Percentiles rank a stretch among this genome's conserved stretches.
These are phyloP conservation scores for Dysphania ambrosioides DNA, from an alignment of 148 eudicot genomes.

Conservation along the genomic window DNA sequence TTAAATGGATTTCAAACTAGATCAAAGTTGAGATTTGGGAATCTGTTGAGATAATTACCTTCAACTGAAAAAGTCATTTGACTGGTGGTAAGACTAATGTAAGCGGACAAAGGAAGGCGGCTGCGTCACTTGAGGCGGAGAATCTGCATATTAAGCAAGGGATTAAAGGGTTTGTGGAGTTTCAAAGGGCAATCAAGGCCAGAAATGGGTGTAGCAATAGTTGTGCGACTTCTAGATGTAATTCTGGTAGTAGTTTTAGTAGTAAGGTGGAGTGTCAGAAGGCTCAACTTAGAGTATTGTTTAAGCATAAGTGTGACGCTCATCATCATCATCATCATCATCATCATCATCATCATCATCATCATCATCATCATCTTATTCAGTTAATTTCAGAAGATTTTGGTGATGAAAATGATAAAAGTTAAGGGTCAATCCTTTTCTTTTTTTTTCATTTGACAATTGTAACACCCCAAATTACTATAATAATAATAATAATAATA, in stretches of 20 bases:
- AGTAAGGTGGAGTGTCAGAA: constrained; percentile 69
- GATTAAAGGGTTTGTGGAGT: constrained; percentile 13
- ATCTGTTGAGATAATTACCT: too few species aligned
- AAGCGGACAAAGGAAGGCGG: constrained; percentile 27
- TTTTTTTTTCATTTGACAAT: background rate
- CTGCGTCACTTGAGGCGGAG: constrained; percentile 38
- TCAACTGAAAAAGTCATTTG: background rate
- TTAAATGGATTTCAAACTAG: too few species aligned
- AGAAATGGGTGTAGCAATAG: background rate
- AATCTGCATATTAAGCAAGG: constrained; percentile 55
- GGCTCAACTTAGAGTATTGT: constrained; percentile 54
- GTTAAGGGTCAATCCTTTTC: background rate
- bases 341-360: constrained; percentile 40
- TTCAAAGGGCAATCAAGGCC: constrained; percentile 8
- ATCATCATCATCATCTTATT: too few species aligned
- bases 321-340: constrained; percentile 18
- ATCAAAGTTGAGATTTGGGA: too few species aligned
- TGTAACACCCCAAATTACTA: too few species aligned
- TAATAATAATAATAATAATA: too few species aligned
- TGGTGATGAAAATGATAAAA: background rate
- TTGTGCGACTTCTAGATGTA: too few species aligned
- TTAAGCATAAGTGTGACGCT: constrained; percentile 48
- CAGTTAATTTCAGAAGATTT: constrained; percentile 7
- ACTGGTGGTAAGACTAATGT: background rate
- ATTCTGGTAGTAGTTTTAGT: background rate